Base-by-base conservation (phyloP, 495 filamentous ascomycete species). In the Penicillium fimorum region DNA sequence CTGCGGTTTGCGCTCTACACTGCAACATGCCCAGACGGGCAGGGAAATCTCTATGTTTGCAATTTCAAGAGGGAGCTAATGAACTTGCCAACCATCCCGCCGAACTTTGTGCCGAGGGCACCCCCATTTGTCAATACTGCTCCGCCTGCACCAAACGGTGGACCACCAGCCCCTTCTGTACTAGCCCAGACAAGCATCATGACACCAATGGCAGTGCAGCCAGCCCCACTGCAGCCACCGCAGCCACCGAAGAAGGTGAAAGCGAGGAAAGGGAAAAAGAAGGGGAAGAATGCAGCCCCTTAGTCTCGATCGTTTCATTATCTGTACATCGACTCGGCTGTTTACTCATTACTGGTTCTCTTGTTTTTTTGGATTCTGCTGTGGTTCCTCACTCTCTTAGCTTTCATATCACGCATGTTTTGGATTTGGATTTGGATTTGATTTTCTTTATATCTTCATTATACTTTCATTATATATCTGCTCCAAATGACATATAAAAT, bases 1-100 rank as follows among this genome's bases (percentile, higher is more conserved):
- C 22, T 37, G 9, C 48, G 48, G 3, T 50, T 50, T 24, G 12
- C 11, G 24, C 38, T 37, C 22, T 50, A 50, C 15, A 50, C 48
- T 41, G 48, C 33, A 2, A 50, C 48, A 11, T 50, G 48, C 2
- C 48, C 48, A 35, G 24, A 50, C 18, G 35, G 33, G 1, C 33
- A 27, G 20, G 48, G 48, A 10, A 7, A 17, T n/a, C 33, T 50
- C 12, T 27, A 50, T 30, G 22, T 50, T 13, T 7, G 18, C 25
- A 10, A 11, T 6, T 0, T 18, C 6, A 50, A 41, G 32, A 10
- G 4, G 1, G 33, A 50, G 3, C 32, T 50, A 13, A 24, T 5
- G 15, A 2, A 9, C 7, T 3, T 46, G 43, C 22, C 43, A 12
- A 24, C 15, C 11, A 2, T 46, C 1, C 22, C 43, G 13, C 12